Evolutionary conservation across 1,284 basidiomycete genomes (phyloP).

Genomic region (Leccinum huronense): DNA sequence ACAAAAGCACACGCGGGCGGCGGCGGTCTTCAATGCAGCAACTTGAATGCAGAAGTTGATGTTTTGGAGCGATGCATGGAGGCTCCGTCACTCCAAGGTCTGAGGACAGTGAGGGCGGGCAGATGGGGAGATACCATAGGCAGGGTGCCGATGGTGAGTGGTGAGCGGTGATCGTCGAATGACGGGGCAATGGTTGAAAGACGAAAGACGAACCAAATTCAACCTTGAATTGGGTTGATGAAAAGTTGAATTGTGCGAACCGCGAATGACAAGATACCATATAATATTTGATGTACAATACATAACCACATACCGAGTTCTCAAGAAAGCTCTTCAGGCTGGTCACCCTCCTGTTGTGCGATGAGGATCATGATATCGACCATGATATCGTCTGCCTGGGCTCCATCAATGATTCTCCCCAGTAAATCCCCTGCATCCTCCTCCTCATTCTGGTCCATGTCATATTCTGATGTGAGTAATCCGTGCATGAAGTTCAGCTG

Average conservation of each 20-base stretch:
- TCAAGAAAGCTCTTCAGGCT: background rate
- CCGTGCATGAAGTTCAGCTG: background rate
- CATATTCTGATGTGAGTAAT: background rate
- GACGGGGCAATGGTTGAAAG: too few relatives aligned
- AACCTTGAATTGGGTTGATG: too few relatives aligned
- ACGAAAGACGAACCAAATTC: too few relatives aligned
- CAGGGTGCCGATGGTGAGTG: too few relatives aligned
- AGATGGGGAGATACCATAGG: too few relatives aligned
- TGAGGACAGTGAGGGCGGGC: too few relatives aligned
- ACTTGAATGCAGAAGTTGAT: too few relatives aligned
- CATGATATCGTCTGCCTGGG: background rate
- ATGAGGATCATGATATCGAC: background rate
- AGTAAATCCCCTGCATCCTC: background rate
- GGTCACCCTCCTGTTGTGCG: background rate
- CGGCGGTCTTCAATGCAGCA: too few relatives aligned
- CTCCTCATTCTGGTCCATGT: background rate
- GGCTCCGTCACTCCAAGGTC: too few relatives aligned
- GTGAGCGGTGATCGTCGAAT: too few relatives aligned
- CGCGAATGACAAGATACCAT: background rate
- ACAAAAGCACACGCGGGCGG: too few relatives aligned
- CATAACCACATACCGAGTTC: background rate
- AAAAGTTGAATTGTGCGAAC: background rate
- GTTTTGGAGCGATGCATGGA: too few relatives aligned
- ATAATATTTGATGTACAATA: background rate
- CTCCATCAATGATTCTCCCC: background rate